Evolutionary conservation across 371 early-diverging fungal species (phyloP), one percentile per base, ranked within the genome.

Genomic region (Gilbertella persicaria): DNA sequence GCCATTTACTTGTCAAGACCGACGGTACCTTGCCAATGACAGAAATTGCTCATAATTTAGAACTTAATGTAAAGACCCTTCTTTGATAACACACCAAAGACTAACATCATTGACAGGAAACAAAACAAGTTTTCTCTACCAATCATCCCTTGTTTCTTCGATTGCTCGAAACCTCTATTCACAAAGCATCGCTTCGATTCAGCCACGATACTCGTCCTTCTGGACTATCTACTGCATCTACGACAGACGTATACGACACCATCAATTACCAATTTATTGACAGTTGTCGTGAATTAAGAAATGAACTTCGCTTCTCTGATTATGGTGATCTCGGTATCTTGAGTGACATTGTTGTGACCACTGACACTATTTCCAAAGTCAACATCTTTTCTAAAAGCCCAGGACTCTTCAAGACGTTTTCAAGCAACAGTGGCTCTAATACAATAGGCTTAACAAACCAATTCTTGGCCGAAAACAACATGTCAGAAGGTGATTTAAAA

Each of bases 11-110:
- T 8, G 78, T 78, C 13, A 68, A 62, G 14, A 53, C 65, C 3
- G 78, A 74, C 52, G 78, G 78, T 28, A 60, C 66, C 5, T 52
- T 74, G 14, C 78, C 78, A 0, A 69, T 55, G 57, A 52, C 66
- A 25, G 57, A 68, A 55, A 52, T 69, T 9, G 45, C 44, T 10
- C 35, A 58, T 17, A 53, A 66, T 25, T 53, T 67, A 20, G 50
- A 67, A 40, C 29, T 53, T 13, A 40, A 54, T 19, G 64, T 64
- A 64, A 64, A 26, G 13, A 7, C 6, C 7, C 20, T 16, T 29
- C 13, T 28, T 29, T n/a, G 20, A 23, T n/a, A n/a, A n/a, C n/a
- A n/a, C n/a, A n/a, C n/a, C n/a, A n/a, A n/a, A n/a, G n/a, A n/a
- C n/a, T n/a, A n/a, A n/a, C n/a, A n/a, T n/a, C n/a, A n/a, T n/a